A percentile compares a stretch with the other conserved stretches of the same genome.
These are phyloP conservation scores for Entomophthora muscae DNA, from an alignment of 371 early-diverging fungal species.

Conservation along the genomic window DNA sequence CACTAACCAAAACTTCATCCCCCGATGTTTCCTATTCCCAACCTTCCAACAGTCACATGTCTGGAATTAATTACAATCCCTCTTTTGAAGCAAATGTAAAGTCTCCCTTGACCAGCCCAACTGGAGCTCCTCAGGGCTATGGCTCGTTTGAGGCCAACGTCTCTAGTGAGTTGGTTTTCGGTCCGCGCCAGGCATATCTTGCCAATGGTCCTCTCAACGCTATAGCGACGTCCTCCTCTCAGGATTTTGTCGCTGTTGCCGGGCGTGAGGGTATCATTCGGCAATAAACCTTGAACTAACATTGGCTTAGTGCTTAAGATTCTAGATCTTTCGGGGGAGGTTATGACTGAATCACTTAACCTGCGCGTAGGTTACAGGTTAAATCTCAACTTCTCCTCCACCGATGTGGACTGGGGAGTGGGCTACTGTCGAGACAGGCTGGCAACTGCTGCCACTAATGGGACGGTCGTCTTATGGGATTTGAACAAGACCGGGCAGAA, in stretches of 20 bases:
- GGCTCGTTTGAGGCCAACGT: neutral
- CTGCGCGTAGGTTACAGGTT: slow-evolving; percentile 43
- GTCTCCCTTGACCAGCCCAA: neutral
- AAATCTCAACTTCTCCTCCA: slow-evolving; percentile 41
- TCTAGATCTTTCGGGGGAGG: slow-evolving; percentile 28
- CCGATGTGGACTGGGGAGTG: slow-evolving; percentile 72
- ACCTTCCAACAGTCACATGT: neutral
- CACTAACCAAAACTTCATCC: neutral
- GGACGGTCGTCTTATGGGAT: slow-evolving; percentile 59
- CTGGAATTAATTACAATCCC: neutral
- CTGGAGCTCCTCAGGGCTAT: neutral
- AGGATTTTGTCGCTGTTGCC: slow-evolving; percentile 41
- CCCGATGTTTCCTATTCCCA: neutral
- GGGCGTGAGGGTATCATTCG: slow-evolving; percentile 43
- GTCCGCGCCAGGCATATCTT: neutral
- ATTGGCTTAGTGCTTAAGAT: slow-evolving; percentile 41
- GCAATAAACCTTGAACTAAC: neutral
- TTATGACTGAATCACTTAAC: slow-evolving; percentile 40
- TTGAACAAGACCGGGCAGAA: slow-evolving; percentile 25
- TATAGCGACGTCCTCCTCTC: slow-evolving; percentile 39
- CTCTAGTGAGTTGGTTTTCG: neutral
- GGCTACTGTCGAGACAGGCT: slow-evolving; percentile 30
- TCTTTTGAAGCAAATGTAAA: neutral
- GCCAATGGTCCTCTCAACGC: slow-evolving; percentile 38
- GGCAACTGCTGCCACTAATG: slow-evolving; percentile 60